Evolutionary conservation across 257 asterid species (phyloP).

Genomic region (Solanum stenotomum): DNA sequence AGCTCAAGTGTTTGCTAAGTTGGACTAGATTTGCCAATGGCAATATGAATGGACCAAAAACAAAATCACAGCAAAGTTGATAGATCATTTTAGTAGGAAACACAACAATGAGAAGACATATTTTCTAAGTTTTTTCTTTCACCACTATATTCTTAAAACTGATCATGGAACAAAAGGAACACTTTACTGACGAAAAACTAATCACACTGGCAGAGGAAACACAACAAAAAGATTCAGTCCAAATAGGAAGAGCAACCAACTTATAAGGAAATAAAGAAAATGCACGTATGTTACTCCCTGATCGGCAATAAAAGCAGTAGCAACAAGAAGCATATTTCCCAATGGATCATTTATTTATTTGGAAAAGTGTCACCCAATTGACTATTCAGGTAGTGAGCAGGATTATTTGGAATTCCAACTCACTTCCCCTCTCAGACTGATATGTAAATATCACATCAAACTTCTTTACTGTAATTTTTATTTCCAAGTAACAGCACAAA

Average conservation of each 20-base stretch:
- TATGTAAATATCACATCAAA: background rate
- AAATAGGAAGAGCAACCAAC: background rate
- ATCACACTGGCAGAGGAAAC: background rate
- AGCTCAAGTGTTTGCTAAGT: background rate
- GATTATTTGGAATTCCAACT: background rate
- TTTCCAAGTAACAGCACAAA: background rate
- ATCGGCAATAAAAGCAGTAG: background rate
- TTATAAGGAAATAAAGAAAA: background rate
- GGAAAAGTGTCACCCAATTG: background rate
- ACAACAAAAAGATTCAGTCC: background rate
- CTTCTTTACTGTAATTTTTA: background rate
- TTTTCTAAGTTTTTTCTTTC: background rate
- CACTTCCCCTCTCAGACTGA: background rate
- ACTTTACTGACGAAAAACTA: background rate
- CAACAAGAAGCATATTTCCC: background rate
- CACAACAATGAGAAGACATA: background rate
- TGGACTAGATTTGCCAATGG: background rate
- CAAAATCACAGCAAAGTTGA: background rate
- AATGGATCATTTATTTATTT: background rate
- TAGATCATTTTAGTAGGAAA: background rate
- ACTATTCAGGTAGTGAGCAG: background rate
- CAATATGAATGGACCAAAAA: background rate
- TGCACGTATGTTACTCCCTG: background rate
- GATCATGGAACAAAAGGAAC: background rate
- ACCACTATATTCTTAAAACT: background rate